These are phyloP conservation scores for Xylariaceae sp. DNA, from an alignment of 2,329 filamentous ascomycete species.

Conservation along the genomic window DNA sequence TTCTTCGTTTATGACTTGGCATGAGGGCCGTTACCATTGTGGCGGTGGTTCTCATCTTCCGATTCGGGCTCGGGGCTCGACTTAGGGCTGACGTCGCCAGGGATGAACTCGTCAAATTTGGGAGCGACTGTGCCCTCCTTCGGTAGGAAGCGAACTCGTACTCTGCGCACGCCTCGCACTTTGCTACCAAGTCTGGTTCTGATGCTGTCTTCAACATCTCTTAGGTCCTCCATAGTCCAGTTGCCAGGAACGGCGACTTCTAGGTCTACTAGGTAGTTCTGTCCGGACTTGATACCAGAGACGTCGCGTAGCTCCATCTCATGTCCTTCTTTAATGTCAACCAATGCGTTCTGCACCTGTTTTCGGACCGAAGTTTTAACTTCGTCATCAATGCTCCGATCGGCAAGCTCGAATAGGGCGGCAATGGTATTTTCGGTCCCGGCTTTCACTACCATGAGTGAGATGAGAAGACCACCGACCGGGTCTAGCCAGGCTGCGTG, in stretches of 20 bases:
- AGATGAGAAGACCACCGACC: slow-evolving; percentile 87
- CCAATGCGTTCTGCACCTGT: slow-evolving; percentile 58
- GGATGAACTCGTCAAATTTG: slow-evolving; percentile 74
- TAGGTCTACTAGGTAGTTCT: slow-evolving; percentile 91
- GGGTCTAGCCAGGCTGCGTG: slow-evolving; percentile 92
- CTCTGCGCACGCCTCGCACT: slow-evolving; percentile 76
- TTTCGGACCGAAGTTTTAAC: slow-evolving; percentile 68
- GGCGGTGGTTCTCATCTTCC: slow-evolving; percentile 44
- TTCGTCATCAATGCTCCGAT: slow-evolving; percentile 82
- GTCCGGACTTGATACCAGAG: slow-evolving; percentile 89
- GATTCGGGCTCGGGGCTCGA: slow-evolving; percentile 59
- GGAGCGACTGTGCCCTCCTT: slow-evolving; percentile 56
- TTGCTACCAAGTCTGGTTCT: slow-evolving; percentile 68
- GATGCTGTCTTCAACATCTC: slow-evolving; percentile 67
- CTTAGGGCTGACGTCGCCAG: slow-evolving; percentile 55
- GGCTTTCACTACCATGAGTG: slow-evolving; percentile 85
- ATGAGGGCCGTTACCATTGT: slow-evolving; percentile 36
- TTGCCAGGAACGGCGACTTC: slow-evolving; percentile 73
- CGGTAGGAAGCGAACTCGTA: slow-evolving; percentile 79
- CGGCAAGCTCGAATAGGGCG: slow-evolving; percentile 83
- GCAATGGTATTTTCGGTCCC: slow-evolving; percentile 80
- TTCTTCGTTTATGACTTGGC: slow-evolving; percentile 16
- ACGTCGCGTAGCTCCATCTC: slow-evolving; percentile 71
- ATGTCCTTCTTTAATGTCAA: slow-evolving; percentile 48
- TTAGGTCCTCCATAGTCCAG: slow-evolving; percentile 70